Percentiles rank a stretch among this genome's conserved stretches.
Evolutionary conservation across 1,284 basidiomycete species (phyloP).

Genomic region (Wolfiporia cocos): DNA sequence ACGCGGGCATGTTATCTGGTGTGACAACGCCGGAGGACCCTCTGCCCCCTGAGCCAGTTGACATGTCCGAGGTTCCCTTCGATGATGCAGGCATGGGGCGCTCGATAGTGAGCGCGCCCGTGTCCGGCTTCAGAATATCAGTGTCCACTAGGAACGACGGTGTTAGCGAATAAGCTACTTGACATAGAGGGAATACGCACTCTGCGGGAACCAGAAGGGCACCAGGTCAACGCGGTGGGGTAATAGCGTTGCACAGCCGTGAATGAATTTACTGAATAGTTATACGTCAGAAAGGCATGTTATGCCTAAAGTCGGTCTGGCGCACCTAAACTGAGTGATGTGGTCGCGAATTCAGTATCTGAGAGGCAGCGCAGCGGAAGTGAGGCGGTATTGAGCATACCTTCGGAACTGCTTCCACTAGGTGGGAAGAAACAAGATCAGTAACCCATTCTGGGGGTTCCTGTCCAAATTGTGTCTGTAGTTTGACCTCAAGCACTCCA

Average conservation of each 20-base stretch:
- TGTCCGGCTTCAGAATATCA: conserved; percentile 87
- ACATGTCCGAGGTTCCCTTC: conserved; percentile 32
- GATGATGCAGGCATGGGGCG: conserved; percentile 51
- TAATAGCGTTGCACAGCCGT: conserved; percentile 91
- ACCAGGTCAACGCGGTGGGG: conserved; percentile 96
- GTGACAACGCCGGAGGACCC: conserved; percentile 46
- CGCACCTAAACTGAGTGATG: conserved; percentile 8
- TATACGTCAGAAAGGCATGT: background rate
- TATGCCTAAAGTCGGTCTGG: background rate
- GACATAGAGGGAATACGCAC: conserved; percentile 37
- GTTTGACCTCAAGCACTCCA: conserved; percentile 93
- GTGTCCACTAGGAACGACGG: conserved; percentile 66
- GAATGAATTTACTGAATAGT: conserved; percentile 88
- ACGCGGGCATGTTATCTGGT: conserved; percentile 41
- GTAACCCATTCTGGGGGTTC: conserved; percentile 96
- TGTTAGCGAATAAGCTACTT: background rate
- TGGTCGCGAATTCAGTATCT: too few relatives aligned
- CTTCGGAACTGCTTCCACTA: conserved; percentile 92
- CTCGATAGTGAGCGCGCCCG: conserved; percentile 71
- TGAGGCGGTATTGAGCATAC: too few relatives aligned
- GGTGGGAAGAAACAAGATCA: conserved; percentile 89
- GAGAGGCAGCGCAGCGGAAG: too few relatives aligned
- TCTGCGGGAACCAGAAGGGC: conserved; percentile 98
- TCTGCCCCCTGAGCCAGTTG: conserved; percentile 31
- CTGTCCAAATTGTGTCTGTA: conserved; percentile 96